phyloP scores from a whole-genome alignment of 208 protist genomes.

The Leishmania gerbilli region DNA sequence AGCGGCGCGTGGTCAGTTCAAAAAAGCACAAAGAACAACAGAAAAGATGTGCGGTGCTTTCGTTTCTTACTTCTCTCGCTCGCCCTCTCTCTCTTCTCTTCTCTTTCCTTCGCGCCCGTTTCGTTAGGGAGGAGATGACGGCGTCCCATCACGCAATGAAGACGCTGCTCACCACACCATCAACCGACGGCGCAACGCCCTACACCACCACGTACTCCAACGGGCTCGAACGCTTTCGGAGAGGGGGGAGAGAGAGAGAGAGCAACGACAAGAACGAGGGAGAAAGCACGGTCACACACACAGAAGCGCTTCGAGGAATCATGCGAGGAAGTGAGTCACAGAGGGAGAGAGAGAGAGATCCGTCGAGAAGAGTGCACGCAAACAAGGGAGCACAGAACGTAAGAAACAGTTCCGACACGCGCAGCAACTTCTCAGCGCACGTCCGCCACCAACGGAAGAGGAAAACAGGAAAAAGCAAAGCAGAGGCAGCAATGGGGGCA shows the following conservation, averaged over 20 bases:
- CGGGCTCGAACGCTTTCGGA: background rate
- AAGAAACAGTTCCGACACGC: background rate
- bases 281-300: background rate
- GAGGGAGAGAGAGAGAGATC: background rate
- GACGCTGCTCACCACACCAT: background rate
- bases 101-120: background rate
- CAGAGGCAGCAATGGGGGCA: background rate
- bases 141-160: background rate
- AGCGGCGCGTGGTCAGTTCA: background rate
- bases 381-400: background rate
- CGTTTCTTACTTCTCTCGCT: background rate
- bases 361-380: background rate
- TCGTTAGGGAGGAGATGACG: background rate
- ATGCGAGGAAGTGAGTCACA: background rate
- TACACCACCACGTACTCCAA: background rate
- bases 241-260: too few relatives aligned
- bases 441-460: background rate
- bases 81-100: too few relatives aligned
- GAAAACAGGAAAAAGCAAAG: background rate
- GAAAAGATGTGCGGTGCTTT: too few relatives aligned
- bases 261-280: background rate
- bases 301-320: background rate
- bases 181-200: background rate
- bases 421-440: background rate
- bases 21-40: too few relatives aligned